A percentile compares a stretch with the other conserved stretches of the same genome.
Conservation (phyloP, 352 stramenopile species). For the Globisporangium radiosum region DNA sequence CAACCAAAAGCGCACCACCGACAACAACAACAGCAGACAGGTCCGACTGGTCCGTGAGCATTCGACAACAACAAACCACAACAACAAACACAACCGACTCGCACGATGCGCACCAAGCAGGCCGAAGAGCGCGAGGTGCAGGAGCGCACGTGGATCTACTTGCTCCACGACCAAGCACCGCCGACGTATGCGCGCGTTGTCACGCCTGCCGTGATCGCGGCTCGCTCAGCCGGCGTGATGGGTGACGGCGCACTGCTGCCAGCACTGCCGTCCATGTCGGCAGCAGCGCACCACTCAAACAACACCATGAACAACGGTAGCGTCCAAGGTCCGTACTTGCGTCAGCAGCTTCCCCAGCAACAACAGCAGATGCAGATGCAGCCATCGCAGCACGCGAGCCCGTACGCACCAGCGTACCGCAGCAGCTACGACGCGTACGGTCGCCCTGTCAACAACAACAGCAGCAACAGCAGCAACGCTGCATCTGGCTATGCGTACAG, state of each 20-base stretch:
- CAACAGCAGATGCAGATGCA: constrained; percentile 1
- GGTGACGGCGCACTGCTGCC: constrained; percentile 6
- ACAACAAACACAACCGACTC: background rate
- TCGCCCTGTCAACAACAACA: constrained; percentile 3
- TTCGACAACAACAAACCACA: background rate
- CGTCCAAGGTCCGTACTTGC: background rate
- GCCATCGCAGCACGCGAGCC: background rate
- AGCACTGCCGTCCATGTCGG: constrained; percentile 10
- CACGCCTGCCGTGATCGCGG: constrained; percentile 12
- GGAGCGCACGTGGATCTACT: constrained; percentile 17
- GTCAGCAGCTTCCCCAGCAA: background rate
- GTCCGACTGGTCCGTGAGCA: too few relatives aligned
- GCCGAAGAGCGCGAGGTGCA: constrained; percentile 13
- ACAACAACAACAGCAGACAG: background rate
- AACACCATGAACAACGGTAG: background rate
- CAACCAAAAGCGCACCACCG: background rate
- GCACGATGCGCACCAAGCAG: constrained; percentile 15
- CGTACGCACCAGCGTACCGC: constrained; percentile 9
- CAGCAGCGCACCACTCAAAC: background rate
- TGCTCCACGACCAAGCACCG: constrained; percentile 15
- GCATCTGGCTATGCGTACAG: background rate
- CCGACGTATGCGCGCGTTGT: constrained; percentile 8
- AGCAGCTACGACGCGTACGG: constrained; percentile 13
- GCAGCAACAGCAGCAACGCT: background rate
- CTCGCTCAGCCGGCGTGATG: constrained; percentile 8